These are phyloP conservation scores for Annulohypoxylon moriforme DNA, from an alignment of 495 filamentous ascomycete genomes.

Conservation along the genomic window DNA sequence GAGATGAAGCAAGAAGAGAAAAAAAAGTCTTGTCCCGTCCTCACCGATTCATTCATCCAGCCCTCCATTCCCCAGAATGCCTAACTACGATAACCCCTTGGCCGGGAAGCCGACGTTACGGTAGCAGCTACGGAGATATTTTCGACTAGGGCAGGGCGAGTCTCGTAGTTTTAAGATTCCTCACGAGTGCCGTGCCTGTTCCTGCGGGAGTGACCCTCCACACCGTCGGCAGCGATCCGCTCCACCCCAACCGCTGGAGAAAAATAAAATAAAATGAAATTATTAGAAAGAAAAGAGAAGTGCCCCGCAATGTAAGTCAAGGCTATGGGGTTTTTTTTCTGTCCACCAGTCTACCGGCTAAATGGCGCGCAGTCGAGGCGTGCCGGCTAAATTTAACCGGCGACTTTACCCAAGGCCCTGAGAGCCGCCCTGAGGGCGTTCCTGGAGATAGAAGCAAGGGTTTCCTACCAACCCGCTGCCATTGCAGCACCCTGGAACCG, in stretches of 20 bases:
- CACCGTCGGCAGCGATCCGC: conserved; percentile 30
- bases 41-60: conserved; percentile 15
- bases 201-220: conserved; percentile 42
- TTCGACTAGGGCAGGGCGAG: conserved; percentile 3
- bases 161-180: conserved; percentile 7
- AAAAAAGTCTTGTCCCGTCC: neutral
- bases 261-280: conserved; percentile 11
- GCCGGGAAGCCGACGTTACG: conserved; percentile 24
- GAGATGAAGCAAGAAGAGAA: neutral
- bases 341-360: conserved; percentile 25
- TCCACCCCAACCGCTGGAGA: conserved; percentile 37
- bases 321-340: conserved; percentile 1
- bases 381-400: conserved; percentile 37
- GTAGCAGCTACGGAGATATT: conserved; percentile 40
- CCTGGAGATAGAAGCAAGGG: conserved; percentile 12
- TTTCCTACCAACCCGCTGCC: conserved; percentile 14
- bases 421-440: conserved; percentile 34
- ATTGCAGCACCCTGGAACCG: conserved; percentile 39
- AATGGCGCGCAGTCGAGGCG: conserved; percentile 39
- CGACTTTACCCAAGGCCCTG: conserved; percentile 40
- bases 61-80: neutral
- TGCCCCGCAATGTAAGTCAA: conserved; percentile 4
- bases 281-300: neutral
- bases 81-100: conserved; percentile 32
- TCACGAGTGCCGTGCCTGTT: conserved; percentile 33